Base-by-base conservation (phyloP, 768 basidiomycete genomes). In the Mycena pura region DNA sequence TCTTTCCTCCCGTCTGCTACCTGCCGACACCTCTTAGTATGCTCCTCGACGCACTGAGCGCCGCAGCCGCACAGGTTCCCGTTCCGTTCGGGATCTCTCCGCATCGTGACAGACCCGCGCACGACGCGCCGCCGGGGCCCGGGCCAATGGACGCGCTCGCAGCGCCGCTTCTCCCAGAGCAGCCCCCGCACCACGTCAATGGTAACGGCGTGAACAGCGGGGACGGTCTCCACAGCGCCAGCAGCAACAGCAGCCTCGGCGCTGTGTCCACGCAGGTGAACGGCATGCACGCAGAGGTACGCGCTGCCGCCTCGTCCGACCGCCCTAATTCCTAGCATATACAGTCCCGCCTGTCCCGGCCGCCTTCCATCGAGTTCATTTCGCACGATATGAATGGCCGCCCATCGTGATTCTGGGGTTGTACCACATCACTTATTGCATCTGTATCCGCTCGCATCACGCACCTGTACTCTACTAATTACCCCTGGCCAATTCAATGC, bases 1-100 rank as follows among this genome's bases (percentile, higher is more conserved):
- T 38, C 3, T 40, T 50, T 24, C 15, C 21, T 28, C 43, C 21
- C 22, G 29, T 22, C 31, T 25, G 21, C 25, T 24, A 2, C 46
- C 27, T 28, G 17, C n/a, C 21, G 25, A 40, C n/a, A 3, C 2
- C 10, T 10, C 39, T 5, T 27, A 66, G 65, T 17, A 28, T 66
- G 28, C 57, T 66, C 14, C 49, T 66, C 6, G 65, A 66, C 54
- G 65, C 65, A 34, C 50, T 66, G 52, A 53, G 59, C 43, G 43
- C 63, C 40, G 65, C 62, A 15, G 62, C 62, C 3, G 1, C 57
- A 14, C 62, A 57, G 32, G 38, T 63, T 19, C 65, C 65, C 19
- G 40, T 58, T 0, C 19, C 50, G 38, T 66, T 66, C 46, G 56
- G 50, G 19, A 47, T 59, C 43, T 34, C 44, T 21, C 54, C 53